Percentiles rank a stretch among this genome's conserved stretches.
Evolutionary conservation across 2,329 filamentous ascomycete genomes (phyloP).

Genomic region (Parastagonospora nodorum): DNA sequence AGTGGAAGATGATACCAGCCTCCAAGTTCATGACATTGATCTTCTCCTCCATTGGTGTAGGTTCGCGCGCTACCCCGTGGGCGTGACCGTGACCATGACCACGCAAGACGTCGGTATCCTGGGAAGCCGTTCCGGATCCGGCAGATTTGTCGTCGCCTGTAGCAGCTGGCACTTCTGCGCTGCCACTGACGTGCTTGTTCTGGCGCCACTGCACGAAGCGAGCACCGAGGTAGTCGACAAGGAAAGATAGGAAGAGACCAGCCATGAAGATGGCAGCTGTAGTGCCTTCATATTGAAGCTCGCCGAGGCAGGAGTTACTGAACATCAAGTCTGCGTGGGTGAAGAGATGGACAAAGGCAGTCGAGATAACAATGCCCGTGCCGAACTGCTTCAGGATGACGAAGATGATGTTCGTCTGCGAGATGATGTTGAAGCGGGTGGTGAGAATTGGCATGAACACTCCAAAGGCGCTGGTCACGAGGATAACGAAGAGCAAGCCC

Average conservation of each 20-base stretch:
- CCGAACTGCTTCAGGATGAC: slow-evolving; percentile 73
- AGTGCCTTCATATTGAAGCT: slow-evolving; percentile 69
- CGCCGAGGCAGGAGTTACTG: slow-evolving; percentile 68
- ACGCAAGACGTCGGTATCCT: slow-evolving; percentile 19
- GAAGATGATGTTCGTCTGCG: slow-evolving; percentile 57
- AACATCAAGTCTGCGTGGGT: slow-evolving; percentile 78
- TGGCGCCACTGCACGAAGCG: slow-evolving; percentile 57
- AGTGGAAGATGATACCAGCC: slow-evolving; percentile 76
- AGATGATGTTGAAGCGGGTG: slow-evolving; percentile 60
- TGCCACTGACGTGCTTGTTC: slow-evolving; percentile 18
- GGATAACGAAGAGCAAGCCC: slow-evolving; percentile 73
- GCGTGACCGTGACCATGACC: slow-evolving; percentile 21
- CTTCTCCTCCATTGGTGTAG: slow-evolving; percentile 48
- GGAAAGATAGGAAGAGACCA: slow-evolving; percentile 73
- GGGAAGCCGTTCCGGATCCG: slow-evolving; percentile 10
- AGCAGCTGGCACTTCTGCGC: slow-evolving; percentile 17
- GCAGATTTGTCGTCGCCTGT: slow-evolving; percentile 19
- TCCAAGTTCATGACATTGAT: slow-evolving; percentile 73
- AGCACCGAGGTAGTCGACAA: slow-evolving; percentile 70
- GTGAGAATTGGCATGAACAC: slow-evolving; percentile 72
- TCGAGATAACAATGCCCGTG: slow-evolving; percentile 73
- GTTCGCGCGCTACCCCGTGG: slow-evolving; percentile 26
- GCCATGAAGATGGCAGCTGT: slow-evolving; percentile 75
- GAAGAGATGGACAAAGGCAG: slow-evolving; percentile 72
- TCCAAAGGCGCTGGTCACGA: slow-evolving; percentile 70